These are phyloP conservation scores for Excoecaria agallocha DNA, from an alignment of 345 rosid genomes.

Conservation along the genomic window DNA sequence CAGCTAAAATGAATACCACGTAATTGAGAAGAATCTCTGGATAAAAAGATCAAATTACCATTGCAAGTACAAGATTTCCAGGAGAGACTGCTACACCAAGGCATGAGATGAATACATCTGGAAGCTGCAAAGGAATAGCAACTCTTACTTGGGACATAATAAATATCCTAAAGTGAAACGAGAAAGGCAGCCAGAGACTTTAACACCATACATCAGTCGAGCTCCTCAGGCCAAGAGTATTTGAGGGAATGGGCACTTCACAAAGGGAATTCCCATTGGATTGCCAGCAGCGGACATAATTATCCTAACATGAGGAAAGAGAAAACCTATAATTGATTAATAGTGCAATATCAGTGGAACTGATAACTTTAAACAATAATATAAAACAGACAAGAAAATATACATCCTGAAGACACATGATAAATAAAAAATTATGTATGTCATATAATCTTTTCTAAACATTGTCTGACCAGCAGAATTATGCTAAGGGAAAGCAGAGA, in stretches of 20 bases:
- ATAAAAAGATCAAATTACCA: constrained; percentile 45
- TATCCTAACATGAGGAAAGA: constrained; percentile 50
- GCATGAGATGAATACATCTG: constrained; percentile 71
- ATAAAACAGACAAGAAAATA: background rate
- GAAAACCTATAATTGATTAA: background rate
- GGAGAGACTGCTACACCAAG: constrained; percentile 81
- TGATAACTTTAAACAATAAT: background rate
- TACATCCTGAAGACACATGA: background rate
- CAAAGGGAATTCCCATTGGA: constrained; percentile 46
- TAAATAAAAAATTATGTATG: background rate
- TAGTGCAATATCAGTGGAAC: background rate
- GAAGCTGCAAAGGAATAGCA: constrained; percentile 56
- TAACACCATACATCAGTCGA: constrained; percentile 56
- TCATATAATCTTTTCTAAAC: background rate
- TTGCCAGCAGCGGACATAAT: constrained; percentile 76
- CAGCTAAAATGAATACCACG: background rate
- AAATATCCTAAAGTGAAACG: constrained; percentile 15
- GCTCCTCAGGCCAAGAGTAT: constrained; percentile 54
- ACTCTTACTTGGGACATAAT: constrained; percentile 20
- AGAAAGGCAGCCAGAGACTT: constrained; percentile 11
- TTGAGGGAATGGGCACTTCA: constrained; percentile 69
- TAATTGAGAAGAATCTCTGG: background rate
- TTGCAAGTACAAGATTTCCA: constrained; percentile 72
- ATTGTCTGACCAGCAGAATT: background rate
- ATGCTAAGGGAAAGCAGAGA: too few species aligned